Evolutionary conservation across 1,284 basidiomycete species (phyloP), one percentile per base, ranked within the genome.

Genomic region (Malassezia sp.): DNA sequence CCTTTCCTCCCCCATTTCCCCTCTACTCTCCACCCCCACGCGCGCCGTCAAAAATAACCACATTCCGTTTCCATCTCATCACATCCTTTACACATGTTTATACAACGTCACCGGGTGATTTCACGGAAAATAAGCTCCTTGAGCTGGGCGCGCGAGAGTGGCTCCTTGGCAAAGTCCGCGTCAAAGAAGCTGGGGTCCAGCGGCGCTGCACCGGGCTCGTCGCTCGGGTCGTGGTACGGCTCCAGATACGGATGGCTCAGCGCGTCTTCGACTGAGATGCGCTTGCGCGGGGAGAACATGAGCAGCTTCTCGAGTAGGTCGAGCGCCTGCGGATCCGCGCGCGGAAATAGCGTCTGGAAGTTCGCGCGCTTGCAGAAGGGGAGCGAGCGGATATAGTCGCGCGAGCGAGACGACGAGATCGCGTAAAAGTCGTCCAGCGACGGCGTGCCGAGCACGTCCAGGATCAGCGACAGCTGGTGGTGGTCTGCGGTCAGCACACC

Each of bases 331-430:
- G 56, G 49, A 11, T 54, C 88, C 11, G 86, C 85, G 42, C 79
- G 80, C 0, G 83, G 81, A 67, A 87, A 88, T 51, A 91, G 75
- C 36, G 76, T 71, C 31, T 74, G 70, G 57, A 93, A 84, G 46
- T 83, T 80, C 61, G 78, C 82, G 67, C 84, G 83, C 74, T 85
- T 88, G 49, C 87, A 78, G 72, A 93, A 90, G 0, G 88, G 88
- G 23, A 96, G 75, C 0, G 89, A 85, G 3, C 90, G 82, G 58
- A 96, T 85, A 65, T 93, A 93, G 67, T 91, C 88, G 49, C 87
- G 77, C 34, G 85, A 89, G 24, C 85, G 75, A 15, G 79, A 76
- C 9, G 84, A 85, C 27, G 83, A 86, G 67, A 79, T 79, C 54
- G 77, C 76, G 45, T 78, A 76, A 54, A 79, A 79, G 59, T 79